These are phyloP conservation scores for Cercospora sp. DNA, from an alignment of 2,329 filamentous ascomycete genomes.

Conservation along the genomic window DNA sequence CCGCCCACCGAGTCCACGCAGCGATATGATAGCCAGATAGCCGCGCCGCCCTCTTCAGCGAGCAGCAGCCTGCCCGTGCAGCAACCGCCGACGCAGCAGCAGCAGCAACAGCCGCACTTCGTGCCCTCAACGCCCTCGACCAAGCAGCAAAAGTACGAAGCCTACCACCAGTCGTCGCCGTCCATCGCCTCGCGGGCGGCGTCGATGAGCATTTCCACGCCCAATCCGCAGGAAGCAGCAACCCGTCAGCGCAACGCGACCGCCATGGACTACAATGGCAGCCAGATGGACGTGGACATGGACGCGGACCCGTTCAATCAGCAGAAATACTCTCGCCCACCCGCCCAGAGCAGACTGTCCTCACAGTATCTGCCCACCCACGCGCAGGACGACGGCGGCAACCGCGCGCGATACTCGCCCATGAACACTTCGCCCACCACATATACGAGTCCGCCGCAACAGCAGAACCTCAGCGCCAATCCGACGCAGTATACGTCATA, in stretches of 20 bases:
- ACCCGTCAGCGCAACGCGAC: constrained; percentile 17
- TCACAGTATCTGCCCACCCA: constrained; percentile 62
- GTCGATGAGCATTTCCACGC: constrained; percentile 27
- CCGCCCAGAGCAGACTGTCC: constrained; percentile 61
- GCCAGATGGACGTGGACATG: constrained; percentile 60
- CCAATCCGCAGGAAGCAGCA: constrained; percentile 5
- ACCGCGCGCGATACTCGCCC: constrained; percentile 89
- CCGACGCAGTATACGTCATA: constrained; percentile 36
- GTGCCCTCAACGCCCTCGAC: constrained; percentile 14
- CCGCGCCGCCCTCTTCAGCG: constrained; percentile 7
- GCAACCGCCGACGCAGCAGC: constrained; percentile 14
- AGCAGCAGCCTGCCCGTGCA: constrained; percentile 12
- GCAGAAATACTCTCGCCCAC: constrained; percentile 81
- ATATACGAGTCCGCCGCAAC: constrained; percentile 57
- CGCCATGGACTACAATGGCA: constrained; percentile 37
- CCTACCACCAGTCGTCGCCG: constrained; percentile 17
- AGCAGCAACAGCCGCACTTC: constrained; percentile 7
- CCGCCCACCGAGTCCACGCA: not conserved
- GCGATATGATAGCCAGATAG: constrained; percentile 15
- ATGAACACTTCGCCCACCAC: constrained; percentile 89
- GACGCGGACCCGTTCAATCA: constrained; percentile 87
- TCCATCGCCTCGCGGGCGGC: constrained; percentile 28
- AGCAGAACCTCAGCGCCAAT: constrained; percentile 26
- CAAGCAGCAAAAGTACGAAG: constrained; percentile 13
- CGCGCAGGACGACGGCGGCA: constrained; percentile 62